phyloP scores from a whole-genome alignment of 2,329 filamentous ascomycete genomes.

The Ophiosphaerella narmari region DNA sequence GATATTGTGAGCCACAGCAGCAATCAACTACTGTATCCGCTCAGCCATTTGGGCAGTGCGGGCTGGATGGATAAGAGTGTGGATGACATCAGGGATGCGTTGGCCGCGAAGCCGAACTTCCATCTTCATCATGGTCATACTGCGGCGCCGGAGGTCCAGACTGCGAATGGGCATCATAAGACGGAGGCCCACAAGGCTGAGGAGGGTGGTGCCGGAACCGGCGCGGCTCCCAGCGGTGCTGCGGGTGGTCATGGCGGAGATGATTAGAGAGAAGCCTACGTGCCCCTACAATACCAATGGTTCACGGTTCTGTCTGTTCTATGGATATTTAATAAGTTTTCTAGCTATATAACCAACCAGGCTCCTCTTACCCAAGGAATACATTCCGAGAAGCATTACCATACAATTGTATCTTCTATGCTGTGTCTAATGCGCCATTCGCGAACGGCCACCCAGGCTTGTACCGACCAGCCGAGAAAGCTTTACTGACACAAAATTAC shows the following conservation, averaged over 20 bases:
- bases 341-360: too few species aligned
- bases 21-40: slow-evolving; percentile 62
- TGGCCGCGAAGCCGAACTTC: slow-evolving; percentile 40
- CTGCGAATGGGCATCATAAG: slow-evolving; percentile 6
- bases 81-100: slow-evolving; percentile 47
- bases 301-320: too few species aligned
- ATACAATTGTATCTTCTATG: too few species aligned
- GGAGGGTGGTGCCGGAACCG: slow-evolving; percentile 13
- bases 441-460: too few species aligned
- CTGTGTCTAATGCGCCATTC: too few species aligned
- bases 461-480: too few species aligned
- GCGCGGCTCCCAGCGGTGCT: not conserved
- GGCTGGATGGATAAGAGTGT: slow-evolving; percentile 44
- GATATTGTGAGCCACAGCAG: slow-evolving; percentile 55
- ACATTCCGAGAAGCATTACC: too few species aligned
- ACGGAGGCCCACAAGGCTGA: slow-evolving; percentile 16
- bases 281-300: too few species aligned
- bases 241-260: slow-evolving; percentile 7
- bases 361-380: too few species aligned
- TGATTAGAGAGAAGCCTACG: not conserved
- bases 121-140: slow-evolving; percentile 12
- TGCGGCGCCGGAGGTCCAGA: slow-evolving; percentile 5
- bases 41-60: slow-evolving; percentile 45
- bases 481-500: too few species aligned
- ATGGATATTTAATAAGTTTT: too few species aligned